Conservation (phyloP, 257 asterid species). For the Mitragyna speciosa region DNA sequence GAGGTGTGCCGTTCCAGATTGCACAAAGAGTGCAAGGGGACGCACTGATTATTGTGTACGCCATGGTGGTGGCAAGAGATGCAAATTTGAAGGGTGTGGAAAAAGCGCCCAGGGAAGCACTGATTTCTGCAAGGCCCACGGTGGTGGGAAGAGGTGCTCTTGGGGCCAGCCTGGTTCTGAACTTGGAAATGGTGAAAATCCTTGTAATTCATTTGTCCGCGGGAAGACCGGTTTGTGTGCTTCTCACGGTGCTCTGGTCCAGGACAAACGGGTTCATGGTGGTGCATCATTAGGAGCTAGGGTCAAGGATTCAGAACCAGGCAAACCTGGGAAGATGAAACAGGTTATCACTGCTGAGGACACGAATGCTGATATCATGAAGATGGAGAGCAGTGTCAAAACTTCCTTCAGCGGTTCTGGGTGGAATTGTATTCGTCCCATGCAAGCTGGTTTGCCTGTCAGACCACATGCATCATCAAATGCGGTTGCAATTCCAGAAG, state of each 20-base stretch:
- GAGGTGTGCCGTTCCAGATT: constrained; percentile 70
- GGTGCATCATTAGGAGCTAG: constrained; percentile 58
- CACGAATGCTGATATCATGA: constrained; percentile 30
- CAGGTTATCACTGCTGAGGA: constrained; percentile 34
- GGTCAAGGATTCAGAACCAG: constrained; percentile 40
- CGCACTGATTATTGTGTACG: constrained; percentile 87
- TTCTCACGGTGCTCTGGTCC: constrained; percentile 71
- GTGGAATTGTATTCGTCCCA: constrained; percentile 30
- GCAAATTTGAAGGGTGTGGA: constrained; percentile 72
- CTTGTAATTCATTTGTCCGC: constrained; percentile 69
- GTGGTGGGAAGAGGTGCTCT: constrained; percentile 88
- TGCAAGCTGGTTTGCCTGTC: constrained; percentile 28
- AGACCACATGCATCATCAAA: constrained; percentile 11
- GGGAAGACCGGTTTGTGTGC: constrained; percentile 76
- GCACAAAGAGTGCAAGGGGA: constrained; percentile 95
- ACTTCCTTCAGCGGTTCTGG: constrained; percentile 29
- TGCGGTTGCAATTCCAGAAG: constrained; percentile 61
- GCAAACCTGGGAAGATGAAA: constrained; percentile 35
- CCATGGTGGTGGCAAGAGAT: constrained; percentile 96
- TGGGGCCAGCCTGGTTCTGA: constrained; percentile 82
- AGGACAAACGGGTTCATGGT: constrained; percentile 86
- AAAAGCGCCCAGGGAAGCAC: constrained; percentile 98
- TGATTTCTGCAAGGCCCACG: constrained; percentile 93
- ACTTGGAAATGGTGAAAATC: constrained; percentile 57
- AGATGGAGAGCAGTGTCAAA: constrained; percentile 29